A percentile compares a stretch with the other conserved stretches of the same genome.
These are phyloP conservation scores for Dothistroma septosporum DNA, from an alignment of 2,329 filamentous ascomycete genomes.

Conservation along the genomic window DNA sequence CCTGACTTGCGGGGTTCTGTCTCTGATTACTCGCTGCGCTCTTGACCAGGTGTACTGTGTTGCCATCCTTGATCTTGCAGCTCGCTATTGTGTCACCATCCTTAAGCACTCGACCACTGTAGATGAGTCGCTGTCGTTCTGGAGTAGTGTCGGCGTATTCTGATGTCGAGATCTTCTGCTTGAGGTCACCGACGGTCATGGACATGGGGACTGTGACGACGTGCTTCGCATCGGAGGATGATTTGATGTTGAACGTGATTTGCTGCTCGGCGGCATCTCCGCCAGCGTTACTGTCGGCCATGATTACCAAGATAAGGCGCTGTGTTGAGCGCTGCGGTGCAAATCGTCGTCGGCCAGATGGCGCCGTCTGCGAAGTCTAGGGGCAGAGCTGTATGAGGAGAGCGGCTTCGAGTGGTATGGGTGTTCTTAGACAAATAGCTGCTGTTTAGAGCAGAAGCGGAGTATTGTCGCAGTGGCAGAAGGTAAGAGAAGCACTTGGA, in stretches of 20 bases:
- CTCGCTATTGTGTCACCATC: constrained; percentile 78
- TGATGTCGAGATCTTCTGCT: constrained; percentile 74
- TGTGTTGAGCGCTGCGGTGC: neutral
- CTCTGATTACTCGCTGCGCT: constrained; percentile 82
- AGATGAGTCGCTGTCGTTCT: constrained; percentile 91
- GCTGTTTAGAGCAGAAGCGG: neutral
- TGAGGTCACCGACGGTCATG: constrained; percentile 78
- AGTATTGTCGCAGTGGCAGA: neutral
- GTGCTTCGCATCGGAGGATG: constrained; percentile 84
- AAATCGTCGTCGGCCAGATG: neutral
- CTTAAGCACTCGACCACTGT: constrained; percentile 94
- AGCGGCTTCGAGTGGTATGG: neutral
- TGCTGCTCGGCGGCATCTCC: constrained; percentile 65
- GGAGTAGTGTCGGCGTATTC: constrained; percentile 84
- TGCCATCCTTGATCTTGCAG: constrained; percentile 94
- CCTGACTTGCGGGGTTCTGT: constrained; percentile 53
- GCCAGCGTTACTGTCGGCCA: constrained; percentile 54
- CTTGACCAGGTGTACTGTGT: constrained; percentile 95
- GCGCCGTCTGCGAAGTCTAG: neutral
- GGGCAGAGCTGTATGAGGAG: neutral
- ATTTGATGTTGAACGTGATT: constrained; percentile 95
- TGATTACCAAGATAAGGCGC: constrained; percentile 33
- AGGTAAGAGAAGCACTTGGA: neutral
- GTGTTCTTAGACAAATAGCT: neutral
- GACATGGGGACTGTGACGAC: constrained; percentile 73